Evolutionary conservation across 2,329 filamentous ascomycete genomes (phyloP), one percentile per base, ranked within the genome.

Genomic region (Epicoccum nigrum): DNA sequence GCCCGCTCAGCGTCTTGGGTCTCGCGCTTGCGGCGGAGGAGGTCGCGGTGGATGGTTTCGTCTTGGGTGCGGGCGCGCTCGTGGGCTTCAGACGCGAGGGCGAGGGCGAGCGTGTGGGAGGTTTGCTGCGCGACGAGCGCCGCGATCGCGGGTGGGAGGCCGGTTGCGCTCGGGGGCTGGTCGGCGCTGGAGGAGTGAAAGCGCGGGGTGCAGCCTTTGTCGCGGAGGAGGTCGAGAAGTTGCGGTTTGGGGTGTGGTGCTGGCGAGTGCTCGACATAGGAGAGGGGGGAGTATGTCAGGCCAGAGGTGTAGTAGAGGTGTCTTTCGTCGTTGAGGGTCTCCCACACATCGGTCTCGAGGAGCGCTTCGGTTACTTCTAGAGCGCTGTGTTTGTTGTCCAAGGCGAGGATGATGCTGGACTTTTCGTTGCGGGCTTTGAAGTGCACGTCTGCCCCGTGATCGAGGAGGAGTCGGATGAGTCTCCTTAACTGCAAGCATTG

Each of bases 321-420:
- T 79, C 84, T 53, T 79, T 81, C 74, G 54, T 83, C 80, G 70
- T 88, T 88, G 61, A 88, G 73, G 25, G 81, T 74, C 63, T 85
- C 84, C 84, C 85, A 88, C 72, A 87, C 79, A 34, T 82, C 84
- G 0, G 81, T 82, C 60, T 85, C 85, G 7, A 89, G 75, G 1
- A 88, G 77, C 0, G 81, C 78, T 33, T 80, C 79, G 0, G 83
- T 82, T 5, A 83, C 83, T 0, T 77, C 72, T 2, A 86, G 53
- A 0, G 85, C 77, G 33, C 85, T 81, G 7, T 72, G 59, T 0
- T 82, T 80, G 47, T 86, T 71, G 38, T 71, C 82, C 19, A 88
- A 77, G 4, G 85, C 85, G 2, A 87, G 78, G 11, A 85, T 73
- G 8, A 88, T 71, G 7, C 82, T 70, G 0, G 85, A 84, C 59